Evolutionary conservation across 768 basidiomycete species (phyloP).

Genomic region (Lactarius hatsudake): DNA sequence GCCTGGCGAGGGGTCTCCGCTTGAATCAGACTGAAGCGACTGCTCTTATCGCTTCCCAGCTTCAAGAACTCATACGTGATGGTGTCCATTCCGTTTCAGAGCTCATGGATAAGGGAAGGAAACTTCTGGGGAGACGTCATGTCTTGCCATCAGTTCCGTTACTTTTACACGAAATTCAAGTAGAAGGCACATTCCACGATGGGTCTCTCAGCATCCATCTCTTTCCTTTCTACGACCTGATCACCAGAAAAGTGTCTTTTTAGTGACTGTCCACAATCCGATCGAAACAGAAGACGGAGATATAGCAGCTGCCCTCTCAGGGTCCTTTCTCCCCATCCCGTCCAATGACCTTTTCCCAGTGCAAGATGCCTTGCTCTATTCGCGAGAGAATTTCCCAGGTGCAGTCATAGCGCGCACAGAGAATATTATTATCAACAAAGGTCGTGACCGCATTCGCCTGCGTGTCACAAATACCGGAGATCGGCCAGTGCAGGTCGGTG

Average conservation of each 20-base stretch:
- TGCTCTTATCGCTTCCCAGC: constrained; percentile 86
- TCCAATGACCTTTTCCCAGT: constrained; percentile 61
- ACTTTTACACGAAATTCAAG: constrained; percentile 83
- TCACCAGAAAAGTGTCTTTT: constrained; percentile 64
- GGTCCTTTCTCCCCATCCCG: constrained; percentile 88
- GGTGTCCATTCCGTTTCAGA: constrained; percentile 80
- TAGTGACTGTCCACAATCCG: constrained; percentile 97
- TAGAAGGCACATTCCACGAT: constrained; percentile 89
- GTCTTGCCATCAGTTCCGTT: constrained; percentile 79
- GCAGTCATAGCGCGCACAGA: constrained; percentile 66
- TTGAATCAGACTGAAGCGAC: constrained; percentile 87
- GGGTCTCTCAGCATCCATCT: constrained; percentile 48
- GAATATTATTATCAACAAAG: constrained; percentile 72
- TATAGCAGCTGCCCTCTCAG: constrained; percentile 83
- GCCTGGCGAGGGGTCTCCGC: constrained; percentile 87
- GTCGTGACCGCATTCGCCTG: constrained; percentile 63
- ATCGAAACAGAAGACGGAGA: constrained; percentile 82
- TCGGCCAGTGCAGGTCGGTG: constrained; percentile 80
- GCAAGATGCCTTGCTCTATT: constrained; percentile 46
- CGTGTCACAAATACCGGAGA: constrained; percentile 89
- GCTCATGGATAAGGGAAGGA: constrained; percentile 92
- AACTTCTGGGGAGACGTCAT: constrained; percentile 81
- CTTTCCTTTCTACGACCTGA: constrained; percentile 21
- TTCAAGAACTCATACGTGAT: constrained; percentile 95
- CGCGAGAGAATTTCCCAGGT: constrained; percentile 62